These are phyloP conservation scores for Venturiaceae sp. DNA, from an alignment of 2,329 filamentous ascomycete genomes.

Conservation along the genomic window DNA sequence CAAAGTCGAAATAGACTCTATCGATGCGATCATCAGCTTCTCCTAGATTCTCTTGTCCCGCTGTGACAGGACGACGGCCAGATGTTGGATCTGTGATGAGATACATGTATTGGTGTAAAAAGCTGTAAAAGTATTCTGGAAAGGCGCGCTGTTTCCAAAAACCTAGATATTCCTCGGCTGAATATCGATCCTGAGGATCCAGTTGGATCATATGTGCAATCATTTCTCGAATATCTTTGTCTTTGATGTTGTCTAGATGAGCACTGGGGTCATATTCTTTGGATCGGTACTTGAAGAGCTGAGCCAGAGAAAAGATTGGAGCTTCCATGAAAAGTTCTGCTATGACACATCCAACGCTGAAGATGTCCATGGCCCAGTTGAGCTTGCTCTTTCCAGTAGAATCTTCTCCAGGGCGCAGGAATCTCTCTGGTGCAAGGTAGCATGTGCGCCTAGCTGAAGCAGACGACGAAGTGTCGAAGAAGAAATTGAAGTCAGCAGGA, in stretches of 20 bases:
- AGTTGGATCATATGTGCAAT: conserved; percentile 94
- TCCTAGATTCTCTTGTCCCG: conserved; percentile 60
- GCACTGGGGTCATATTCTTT: conserved; percentile 85
- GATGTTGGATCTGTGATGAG: conserved; percentile 85
- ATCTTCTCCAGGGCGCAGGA: conserved; percentile 61
- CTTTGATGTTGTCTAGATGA: conserved; percentile 74
- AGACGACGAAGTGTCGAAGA: conserved; percentile 70
- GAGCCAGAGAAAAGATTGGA: conserved; percentile 94
- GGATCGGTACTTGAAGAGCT: conserved; percentile 83
- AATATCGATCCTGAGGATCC: conserved; percentile 83
- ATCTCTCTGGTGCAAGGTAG: conserved; percentile 90
- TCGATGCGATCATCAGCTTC: conserved; percentile 93
- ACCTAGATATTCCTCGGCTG: conserved; percentile 85
- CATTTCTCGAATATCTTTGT: conserved; percentile 78
- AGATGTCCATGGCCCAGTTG: conserved; percentile 97
- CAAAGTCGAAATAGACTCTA: conserved; percentile 86
- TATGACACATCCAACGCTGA: conserved; percentile 93
- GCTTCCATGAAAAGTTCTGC: conserved; percentile 92
- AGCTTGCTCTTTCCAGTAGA: conserved; percentile 53
- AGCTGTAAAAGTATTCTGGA: conserved; percentile 93
- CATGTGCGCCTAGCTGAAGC: conserved; percentile 76
- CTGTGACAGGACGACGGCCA: conserved; percentile 61
- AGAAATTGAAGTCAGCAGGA: conserved; percentile 94
- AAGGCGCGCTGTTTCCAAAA: conserved; percentile 92
- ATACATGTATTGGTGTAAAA: conserved; percentile 96